A percentile compares a stretch with the other conserved stretches of the same genome.
Conservation (phyloP, 164 flowering plant genomes). For the Tinospora cordifolia region DNA sequence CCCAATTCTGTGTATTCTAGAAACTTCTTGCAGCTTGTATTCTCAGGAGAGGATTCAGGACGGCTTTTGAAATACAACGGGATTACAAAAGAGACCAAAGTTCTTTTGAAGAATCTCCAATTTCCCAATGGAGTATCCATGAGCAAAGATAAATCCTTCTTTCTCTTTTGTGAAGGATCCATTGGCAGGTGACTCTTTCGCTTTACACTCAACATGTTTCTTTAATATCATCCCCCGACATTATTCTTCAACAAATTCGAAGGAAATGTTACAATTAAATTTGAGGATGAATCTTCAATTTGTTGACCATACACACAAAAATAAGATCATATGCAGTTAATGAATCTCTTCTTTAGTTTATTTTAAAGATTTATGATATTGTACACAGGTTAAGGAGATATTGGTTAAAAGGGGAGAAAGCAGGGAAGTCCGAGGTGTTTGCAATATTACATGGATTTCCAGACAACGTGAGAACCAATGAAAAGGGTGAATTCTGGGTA, state of each 20-base stretch:
- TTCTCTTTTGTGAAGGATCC: conserved; percentile 61
- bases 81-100: conserved; percentile 54
- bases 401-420: conserved; percentile 23
- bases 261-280: background rate
- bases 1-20: conserved; percentile 26
- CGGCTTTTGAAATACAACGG: conserved; percentile 77
- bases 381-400: conserved; percentile 35
- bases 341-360: background rate
- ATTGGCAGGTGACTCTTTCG: conserved; percentile 43
- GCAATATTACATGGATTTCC: conserved; percentile 19
- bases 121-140: conserved; percentile 79
- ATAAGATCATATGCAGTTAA: no score
- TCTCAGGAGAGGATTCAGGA: conserved; percentile 68
- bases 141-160: conserved; percentile 77
- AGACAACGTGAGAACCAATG: conserved; percentile 55
- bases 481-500: conserved; percentile 88
- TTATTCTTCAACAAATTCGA: background rate
- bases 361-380: background rate
- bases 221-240: background rate
- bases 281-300: no score
- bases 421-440: conserved; percentile 15
- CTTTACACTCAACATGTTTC: background rate
- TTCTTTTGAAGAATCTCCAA: conserved; percentile 51
- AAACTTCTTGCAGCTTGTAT: conserved; percentile 80
- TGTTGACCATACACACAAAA: no score